These are phyloP conservation scores for Geopyxis carbonaria DNA, from an alignment of 495 filamentous ascomycete species.

Conservation along the genomic window DNA sequence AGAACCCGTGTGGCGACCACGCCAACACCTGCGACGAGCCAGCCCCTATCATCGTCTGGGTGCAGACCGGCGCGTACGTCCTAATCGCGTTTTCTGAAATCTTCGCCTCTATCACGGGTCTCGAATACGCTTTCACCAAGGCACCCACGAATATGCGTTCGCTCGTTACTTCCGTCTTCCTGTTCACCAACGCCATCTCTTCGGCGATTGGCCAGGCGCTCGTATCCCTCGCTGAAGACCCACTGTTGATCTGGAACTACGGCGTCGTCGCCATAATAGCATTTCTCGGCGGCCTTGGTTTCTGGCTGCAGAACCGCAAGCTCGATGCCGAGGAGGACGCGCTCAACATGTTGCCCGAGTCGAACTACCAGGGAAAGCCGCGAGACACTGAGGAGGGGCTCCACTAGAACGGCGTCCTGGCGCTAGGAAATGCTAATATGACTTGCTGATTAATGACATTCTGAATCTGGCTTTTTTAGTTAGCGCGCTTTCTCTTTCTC, in stretches of 20 bases:
- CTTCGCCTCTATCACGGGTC: conserved; percentile 45
- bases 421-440: no score
- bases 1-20: conserved; percentile 38
- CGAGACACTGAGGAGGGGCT: conserved; percentile 12
- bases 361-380: conserved; percentile 25
- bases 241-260: conserved; percentile 47
- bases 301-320: conserved; percentile 43
- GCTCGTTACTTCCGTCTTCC: conserved; percentile 47
- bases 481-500: no score
- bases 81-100: conserved; percentile 60
- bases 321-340: conserved; percentile 47
- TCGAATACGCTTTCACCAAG: conserved; percentile 56
- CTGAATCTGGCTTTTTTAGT: no score
- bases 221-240: conserved; percentile 47
- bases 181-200: conserved; percentile 54
- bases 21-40: conserved; percentile 32
- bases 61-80: conserved; percentile 46
- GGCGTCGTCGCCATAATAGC: conserved; percentile 43
- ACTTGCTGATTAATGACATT: no score
- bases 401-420: no score
- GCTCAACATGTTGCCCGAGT: conserved; percentile 41
- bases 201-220: conserved; percentile 53
- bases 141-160: conserved; percentile 63
- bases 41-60: conserved; percentile 42
- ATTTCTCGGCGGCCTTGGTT: conserved; percentile 39